phyloP scores from a whole-genome alignment of 2,329 filamentous ascomycete species.

The Stemphylium vesicarium region DNA sequence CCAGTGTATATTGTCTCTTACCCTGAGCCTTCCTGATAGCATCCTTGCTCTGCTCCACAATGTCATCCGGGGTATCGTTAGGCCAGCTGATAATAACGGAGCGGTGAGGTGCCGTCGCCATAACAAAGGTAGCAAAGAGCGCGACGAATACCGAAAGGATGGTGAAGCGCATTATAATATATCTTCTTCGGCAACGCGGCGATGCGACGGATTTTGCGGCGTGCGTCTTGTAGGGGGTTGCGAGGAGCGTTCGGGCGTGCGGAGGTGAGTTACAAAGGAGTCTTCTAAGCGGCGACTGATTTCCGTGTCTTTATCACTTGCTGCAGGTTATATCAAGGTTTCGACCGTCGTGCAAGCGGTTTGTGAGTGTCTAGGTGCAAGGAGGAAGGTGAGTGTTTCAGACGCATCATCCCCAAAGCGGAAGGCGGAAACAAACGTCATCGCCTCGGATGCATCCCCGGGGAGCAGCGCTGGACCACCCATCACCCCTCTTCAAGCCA shows the following conservation, averaged over 20 bases:
- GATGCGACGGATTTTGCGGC: too few relatives aligned
- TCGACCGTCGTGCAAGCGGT: not conserved
- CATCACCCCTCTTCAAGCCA: not conserved
- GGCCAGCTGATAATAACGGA: conserved; percentile 81
- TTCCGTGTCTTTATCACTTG: too few relatives aligned
- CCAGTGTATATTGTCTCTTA: conserved; percentile 50
- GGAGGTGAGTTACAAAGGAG: too few relatives aligned
- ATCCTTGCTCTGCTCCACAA: conserved; percentile 74
- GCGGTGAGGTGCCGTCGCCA: conserved; percentile 68
- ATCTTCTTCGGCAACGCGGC: not conserved
- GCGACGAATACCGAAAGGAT: conserved; percentile 64
- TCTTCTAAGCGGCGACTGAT: too few relatives aligned
- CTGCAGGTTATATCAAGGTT: not conserved
- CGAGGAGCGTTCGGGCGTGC: not conserved
- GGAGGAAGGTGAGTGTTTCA: conserved; percentile 13
- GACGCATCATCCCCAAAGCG: conserved; percentile 6
- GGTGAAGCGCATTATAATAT: conserved; percentile 68
- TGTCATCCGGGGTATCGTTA: conserved; percentile 68
- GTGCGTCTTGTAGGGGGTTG: not conserved
- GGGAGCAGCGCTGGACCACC: not conserved
- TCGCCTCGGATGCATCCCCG: not conserved
- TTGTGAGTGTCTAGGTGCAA: conserved; percentile 7
- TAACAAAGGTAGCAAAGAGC: conserved; percentile 64
- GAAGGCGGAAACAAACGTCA: conserved; percentile 16
- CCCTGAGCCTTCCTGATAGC: conserved; percentile 70